Conservation (phyloP, 441 rosid species). For the Erodium moschatum region DNA sequence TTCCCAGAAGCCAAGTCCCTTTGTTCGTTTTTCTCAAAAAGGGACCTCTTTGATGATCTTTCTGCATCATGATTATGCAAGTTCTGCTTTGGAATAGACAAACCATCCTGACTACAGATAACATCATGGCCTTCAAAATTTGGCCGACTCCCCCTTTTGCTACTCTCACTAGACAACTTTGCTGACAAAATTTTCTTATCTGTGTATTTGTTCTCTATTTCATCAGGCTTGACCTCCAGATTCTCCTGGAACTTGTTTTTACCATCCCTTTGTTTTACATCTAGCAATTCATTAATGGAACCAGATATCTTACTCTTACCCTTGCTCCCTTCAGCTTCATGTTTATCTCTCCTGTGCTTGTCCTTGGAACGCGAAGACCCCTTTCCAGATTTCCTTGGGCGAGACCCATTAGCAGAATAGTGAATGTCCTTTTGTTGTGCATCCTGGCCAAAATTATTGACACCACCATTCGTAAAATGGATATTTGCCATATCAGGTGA, state of each 20-base stretch:
- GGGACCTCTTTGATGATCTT: slow-evolving; percentile 23
- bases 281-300: slow-evolving; percentile 19
- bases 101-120: slow-evolving; percentile 28
- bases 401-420: slow-evolving; percentile 35
- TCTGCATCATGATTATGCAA: slow-evolving; percentile 29
- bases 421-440: slow-evolving; percentile 37
- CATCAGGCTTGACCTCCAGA: slow-evolving; percentile 21
- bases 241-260: slow-evolving; percentile 36
- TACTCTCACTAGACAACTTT: slow-evolving; percentile 29
- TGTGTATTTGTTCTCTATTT: slow-evolving; percentile 36
- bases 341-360: slow-evolving; percentile 37
- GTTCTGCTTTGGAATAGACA: slow-evolving; percentile 35
- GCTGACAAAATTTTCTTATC: slow-evolving; percentile 39
- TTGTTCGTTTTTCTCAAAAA: slow-evolving; percentile 31
- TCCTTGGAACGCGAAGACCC: slow-evolving; percentile 59
- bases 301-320: slow-evolving; percentile 27
- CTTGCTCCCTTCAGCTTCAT: slow-evolving; percentile 30
- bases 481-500: slow-evolving; percentile 28
- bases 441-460: slow-evolving; percentile 39
- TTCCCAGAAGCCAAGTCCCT: slow-evolving; percentile 34
- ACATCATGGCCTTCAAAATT: slow-evolving; percentile 31
- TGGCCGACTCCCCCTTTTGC: slow-evolving; percentile 35
- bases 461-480: slow-evolving; percentile 32
- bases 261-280: slow-evolving; percentile 36
- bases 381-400: slow-evolving; percentile 51